A percentile compares a stretch with the other conserved stretches of the same genome.
These are phyloP conservation scores for Elsinoe batatas DNA, from an alignment of 2,329 filamentous ascomycete genomes.

Conservation along the genomic window DNA sequence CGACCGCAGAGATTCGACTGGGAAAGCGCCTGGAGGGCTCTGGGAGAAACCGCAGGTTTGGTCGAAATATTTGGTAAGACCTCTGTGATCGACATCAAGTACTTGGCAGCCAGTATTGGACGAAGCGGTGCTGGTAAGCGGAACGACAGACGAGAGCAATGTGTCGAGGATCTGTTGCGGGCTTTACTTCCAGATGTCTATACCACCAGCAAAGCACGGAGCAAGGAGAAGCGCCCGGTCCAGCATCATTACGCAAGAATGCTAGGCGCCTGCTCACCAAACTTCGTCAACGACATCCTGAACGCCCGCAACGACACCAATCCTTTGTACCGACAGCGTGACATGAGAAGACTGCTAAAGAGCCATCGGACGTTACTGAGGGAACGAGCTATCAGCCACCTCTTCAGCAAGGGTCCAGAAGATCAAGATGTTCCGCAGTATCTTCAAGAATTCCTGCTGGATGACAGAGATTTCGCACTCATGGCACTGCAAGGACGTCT, in stretches of 20 bases:
- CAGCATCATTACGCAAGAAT: background rate
- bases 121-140: background rate
- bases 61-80: background rate
- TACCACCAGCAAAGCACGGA: background rate
- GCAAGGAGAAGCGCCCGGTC: background rate
- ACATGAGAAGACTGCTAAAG: background rate
- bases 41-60: background rate
- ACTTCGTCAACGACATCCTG: background rate
- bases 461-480: background rate
- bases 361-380: background rate
- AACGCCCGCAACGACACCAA: background rate
- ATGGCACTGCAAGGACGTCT: background rate
- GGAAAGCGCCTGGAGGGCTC: background rate
- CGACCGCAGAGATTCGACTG: background rate
- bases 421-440: background rate
- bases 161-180: background rate
- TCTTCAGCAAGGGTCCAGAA: background rate
- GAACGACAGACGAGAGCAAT: background rate
- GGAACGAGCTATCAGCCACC: background rate
- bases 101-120: background rate
- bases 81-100: background rate
- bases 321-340: background rate
- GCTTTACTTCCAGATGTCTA: background rate
- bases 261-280: background rate
- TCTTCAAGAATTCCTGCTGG: background rate